Percentiles rank a stretch among this genome's conserved stretches.
Conservation (phyloP, 139 green algal species). For the Chlorella sp. region DNA sequence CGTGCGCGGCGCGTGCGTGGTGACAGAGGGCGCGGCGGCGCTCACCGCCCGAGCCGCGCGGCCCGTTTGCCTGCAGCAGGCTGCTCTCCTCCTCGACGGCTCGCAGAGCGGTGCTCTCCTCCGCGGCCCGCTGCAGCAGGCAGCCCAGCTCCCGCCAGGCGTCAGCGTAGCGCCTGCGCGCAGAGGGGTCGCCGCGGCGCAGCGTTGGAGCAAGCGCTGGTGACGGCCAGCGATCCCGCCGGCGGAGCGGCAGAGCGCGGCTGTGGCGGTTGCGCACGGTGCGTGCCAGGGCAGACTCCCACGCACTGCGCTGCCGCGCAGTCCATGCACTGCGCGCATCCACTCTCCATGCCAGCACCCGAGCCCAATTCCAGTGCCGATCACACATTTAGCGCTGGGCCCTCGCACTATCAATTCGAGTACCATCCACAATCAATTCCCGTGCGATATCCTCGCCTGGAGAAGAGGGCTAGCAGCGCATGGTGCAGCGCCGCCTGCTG, state of each 20-base stretch:
- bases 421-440: neutral
- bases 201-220: slow-evolving; percentile 2
- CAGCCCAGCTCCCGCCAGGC: slow-evolving; percentile 25
- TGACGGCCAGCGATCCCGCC: slow-evolving; percentile 1
- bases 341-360: neutral
- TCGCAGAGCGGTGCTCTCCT: neutral
- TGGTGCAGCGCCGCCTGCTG: neutral
- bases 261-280: neutral
- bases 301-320: too few relatives aligned
- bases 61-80: neutral
- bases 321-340: neutral
- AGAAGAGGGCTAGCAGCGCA: neutral
- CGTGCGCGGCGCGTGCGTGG: neutral
- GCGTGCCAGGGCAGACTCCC: too few relatives aligned
- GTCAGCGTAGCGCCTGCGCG: slow-evolving; percentile 14
- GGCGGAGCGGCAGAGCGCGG: neutral
- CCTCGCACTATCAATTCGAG: neutral
- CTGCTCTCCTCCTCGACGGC: neutral
- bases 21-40: neutral
- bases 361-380: neutral
- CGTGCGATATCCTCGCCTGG: neutral
- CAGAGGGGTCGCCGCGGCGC: too few relatives aligned
- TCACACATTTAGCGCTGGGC: neutral
- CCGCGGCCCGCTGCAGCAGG: slow-evolving; percentile 20
- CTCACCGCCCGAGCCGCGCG: neutral